Evolutionary conservation across 768 basidiomycete genomes (phyloP).

Genomic region (Psilocybe cubensis): DNA sequence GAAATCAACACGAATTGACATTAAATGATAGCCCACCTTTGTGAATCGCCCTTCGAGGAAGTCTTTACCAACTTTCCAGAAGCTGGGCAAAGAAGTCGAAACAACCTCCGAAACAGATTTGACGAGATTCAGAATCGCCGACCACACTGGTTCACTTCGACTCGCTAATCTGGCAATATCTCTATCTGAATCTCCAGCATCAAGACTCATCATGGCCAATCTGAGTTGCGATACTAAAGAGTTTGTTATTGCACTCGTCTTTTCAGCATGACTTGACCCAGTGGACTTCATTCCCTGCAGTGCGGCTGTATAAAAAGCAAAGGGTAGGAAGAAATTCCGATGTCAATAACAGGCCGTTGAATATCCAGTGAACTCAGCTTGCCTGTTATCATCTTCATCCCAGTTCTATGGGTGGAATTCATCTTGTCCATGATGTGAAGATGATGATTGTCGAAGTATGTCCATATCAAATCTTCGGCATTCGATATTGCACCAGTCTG

Average conservation of each 20-base stretch:
- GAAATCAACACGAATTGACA: neutral
- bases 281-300: neutral
- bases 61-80: constrained; percentile 89
- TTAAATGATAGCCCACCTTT: constrained; percentile 52
- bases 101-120: constrained; percentile 84
- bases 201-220: constrained; percentile 57
- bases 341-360: neutral
- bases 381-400: constrained; percentile 59
- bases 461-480: constrained; percentile 90
- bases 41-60: constrained; percentile 93
- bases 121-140: constrained; percentile 71
- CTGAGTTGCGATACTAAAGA: constrained; percentile 57
- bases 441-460: constrained; percentile 93
- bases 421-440: constrained; percentile 79
- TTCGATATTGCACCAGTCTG: constrained; percentile 46
- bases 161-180: constrained; percentile 49
- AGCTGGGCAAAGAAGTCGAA: constrained; percentile 78
- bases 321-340: neutral
- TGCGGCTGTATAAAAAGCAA: neutral
- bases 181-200: constrained; percentile 63
- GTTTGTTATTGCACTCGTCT: neutral
- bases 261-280: neutral
- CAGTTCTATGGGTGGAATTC: constrained; percentile 56
- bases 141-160: constrained; percentile 81
- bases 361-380: constrained; percentile 14